These are phyloP conservation scores for Euphorbia peplus DNA, from an alignment of 345 rosid species.

Conservation along the genomic window DNA sequence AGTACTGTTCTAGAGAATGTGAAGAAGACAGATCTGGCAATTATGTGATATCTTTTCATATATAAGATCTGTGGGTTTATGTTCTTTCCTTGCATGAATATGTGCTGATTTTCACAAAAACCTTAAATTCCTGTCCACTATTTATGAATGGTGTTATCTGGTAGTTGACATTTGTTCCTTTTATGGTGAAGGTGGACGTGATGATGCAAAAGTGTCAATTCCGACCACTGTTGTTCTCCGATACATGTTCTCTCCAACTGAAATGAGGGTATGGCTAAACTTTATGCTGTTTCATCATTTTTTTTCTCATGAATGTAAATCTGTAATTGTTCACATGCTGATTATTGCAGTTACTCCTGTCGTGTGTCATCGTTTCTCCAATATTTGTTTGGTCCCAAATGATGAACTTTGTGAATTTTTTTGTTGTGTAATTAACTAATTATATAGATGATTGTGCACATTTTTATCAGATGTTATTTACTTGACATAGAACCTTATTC, in stretches of 20 bases:
- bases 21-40: background rate
- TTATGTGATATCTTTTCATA: background rate
- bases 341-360: background rate
- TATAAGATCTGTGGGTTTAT: background rate
- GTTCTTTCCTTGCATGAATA: background rate
- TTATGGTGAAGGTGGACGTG: slow-evolving; percentile 71
- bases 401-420: background rate
- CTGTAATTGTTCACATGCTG: background rate
- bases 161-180: slow-evolving; percentile 12
- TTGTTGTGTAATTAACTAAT: background rate
- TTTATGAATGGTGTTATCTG: background rate
- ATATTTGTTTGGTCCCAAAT: background rate
- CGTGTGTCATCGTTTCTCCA: background rate
- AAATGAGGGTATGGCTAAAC: slow-evolving; percentile 60
- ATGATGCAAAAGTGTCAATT: slow-evolving; percentile 78
- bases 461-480: background rate
- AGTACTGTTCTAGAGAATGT: background rate
- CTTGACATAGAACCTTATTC: background rate
- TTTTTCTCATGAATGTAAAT: background rate
- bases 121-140: background rate
- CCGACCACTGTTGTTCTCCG: slow-evolving; percentile 80
- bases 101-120: background rate
- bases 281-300: background rate
- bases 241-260: slow-evolving; percentile 77
- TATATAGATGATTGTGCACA: background rate